phyloP scores from a whole-genome alignment of 345 rosid species.

The Corchorus olitorius region DNA sequence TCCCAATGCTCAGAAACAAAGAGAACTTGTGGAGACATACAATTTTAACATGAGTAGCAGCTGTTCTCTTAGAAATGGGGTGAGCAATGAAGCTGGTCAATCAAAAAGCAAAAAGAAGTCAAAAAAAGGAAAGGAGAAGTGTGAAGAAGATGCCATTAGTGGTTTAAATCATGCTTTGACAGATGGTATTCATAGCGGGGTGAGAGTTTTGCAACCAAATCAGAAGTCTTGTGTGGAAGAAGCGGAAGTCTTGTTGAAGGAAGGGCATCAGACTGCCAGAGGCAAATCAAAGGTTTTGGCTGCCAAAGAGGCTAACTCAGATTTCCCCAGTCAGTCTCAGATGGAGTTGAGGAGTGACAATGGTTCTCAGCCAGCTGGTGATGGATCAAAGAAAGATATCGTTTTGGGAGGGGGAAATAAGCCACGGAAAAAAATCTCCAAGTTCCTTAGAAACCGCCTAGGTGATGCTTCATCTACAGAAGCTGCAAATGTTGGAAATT shows the following conservation, averaged over 20 bases:
- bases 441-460: slow-evolving; percentile 55
- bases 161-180: slow-evolving; percentile 37
- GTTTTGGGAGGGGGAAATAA: slow-evolving; percentile 39
- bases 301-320: slow-evolving; percentile 29
- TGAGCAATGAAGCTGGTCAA: slow-evolving; percentile 19
- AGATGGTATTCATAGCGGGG: slow-evolving; percentile 35
- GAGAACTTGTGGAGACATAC: slow-evolving; percentile 52
- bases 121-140: slow-evolving; percentile 45
- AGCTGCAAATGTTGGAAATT: slow-evolving; percentile 30
- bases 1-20: slow-evolving; percentile 60
- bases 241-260: slow-evolving; percentile 45
- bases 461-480: slow-evolving; percentile 58
- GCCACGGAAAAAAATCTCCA: slow-evolving; percentile 55
- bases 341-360: slow-evolving; percentile 18
- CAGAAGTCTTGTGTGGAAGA: slow-evolving; percentile 41
- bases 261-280: slow-evolving; percentile 41
- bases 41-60: slow-evolving; percentile 38
- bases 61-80: slow-evolving; percentile 27
- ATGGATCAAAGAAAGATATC: slow-evolving; percentile 21
- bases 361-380: slow-evolving; percentile 24
- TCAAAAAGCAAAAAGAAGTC: slow-evolving; percentile 24
- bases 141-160: slow-evolving; percentile 23
- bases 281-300: slow-evolving; percentile 39
- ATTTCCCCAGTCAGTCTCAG: neutral
- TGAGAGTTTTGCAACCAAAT: slow-evolving; percentile 41